Evolutionary conservation across 1,139 yeast species (phyloP).

Genomic region (Protomyces arabidopsidicola): DNA sequence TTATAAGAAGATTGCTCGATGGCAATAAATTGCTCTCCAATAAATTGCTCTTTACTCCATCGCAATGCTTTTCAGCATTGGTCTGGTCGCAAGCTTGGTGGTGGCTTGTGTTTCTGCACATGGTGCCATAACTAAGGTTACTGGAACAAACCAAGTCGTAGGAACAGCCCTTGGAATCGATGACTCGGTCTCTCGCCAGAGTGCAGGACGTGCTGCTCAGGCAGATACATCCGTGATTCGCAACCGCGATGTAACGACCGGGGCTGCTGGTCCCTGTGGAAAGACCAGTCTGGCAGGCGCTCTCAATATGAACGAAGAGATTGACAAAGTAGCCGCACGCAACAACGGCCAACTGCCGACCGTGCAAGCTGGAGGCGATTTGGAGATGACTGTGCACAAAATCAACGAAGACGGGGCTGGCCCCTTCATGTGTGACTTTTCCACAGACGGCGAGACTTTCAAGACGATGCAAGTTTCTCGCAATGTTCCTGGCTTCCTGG

Average conservation of each 20-base stretch:
- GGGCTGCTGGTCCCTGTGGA: conserved; percentile 18
- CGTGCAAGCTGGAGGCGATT: conserved; percentile 10
- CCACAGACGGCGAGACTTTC: conserved; percentile 12
- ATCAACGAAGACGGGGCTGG: conserved; percentile 26
- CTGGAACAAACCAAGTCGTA: conserved; percentile 1
- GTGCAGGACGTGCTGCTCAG: conserved; percentile 18
- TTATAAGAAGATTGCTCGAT: too few relatives aligned
- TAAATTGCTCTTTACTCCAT: too few relatives aligned
- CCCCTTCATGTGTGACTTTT: conserved; percentile 16
- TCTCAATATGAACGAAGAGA: conserved; percentile 17
- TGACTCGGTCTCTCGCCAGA: conserved; percentile 6
- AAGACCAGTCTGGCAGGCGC: conserved; percentile 14
- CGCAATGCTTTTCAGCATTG: neutral
- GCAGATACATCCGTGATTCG: conserved; percentile 24
- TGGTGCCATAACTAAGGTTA: conserved; percentile 6
- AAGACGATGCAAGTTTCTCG: conserved; percentile 12
- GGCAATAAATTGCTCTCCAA: too few relatives aligned
- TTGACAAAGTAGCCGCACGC: conserved; percentile 6
- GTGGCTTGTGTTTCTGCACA: conserved; percentile 12
- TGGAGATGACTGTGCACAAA: conserved; percentile 15
- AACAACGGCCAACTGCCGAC: conserved; percentile 21
- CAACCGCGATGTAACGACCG: conserved; percentile 10
- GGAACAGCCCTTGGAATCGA: conserved; percentile 13
- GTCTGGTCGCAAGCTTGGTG: conserved; percentile 1
- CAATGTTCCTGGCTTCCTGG: conserved; percentile 19